A percentile compares a stretch with the other conserved stretches of the same genome.
Conservation (phyloP, 805 yeast genomes). For the Wickerhamiella kurtzmanii region DNA sequence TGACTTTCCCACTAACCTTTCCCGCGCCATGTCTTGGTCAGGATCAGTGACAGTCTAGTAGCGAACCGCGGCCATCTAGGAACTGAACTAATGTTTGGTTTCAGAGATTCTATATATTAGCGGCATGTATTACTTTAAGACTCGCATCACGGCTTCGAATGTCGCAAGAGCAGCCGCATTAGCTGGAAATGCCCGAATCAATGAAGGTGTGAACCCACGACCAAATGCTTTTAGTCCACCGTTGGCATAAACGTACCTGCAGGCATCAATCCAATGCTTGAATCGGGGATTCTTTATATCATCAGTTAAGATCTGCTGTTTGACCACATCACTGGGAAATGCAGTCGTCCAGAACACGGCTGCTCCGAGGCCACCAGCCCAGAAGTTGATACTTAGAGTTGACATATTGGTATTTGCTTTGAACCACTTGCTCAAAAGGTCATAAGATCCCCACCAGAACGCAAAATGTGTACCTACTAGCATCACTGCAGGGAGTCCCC, state of each 20-base stretch:
- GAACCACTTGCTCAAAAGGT: conserved; percentile 58
- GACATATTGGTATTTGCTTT: conserved; percentile 50
- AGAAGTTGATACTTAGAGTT: conserved; percentile 63
- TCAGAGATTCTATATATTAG: too few species aligned
- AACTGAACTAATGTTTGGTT: too few species aligned
- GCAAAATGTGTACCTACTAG: conserved; percentile 75
- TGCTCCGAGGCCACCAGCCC: conserved; percentile 86
- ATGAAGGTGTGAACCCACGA: conserved; percentile 68
- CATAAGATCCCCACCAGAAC: conserved; percentile 93
- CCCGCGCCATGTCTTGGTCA: too few species aligned
- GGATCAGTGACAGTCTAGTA: too few species aligned
- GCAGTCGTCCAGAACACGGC: conserved; percentile 78
- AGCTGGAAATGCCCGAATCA: conserved; percentile 75
- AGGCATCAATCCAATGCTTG: conserved; percentile 61
- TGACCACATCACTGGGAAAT: conserved; percentile 79
- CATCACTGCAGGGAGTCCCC: conserved; percentile 72
- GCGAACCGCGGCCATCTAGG: too few species aligned
- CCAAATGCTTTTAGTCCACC: conserved; percentile 59
- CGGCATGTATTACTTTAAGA: conserved; percentile 7
- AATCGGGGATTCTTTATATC: conserved; percentile 58
- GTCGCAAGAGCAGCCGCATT: conserved; percentile 88
- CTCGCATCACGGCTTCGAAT: conserved; percentile 69
- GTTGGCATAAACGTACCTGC: conserved; percentile 44
- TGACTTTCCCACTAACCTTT: too few species aligned
- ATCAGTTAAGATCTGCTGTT: conserved; percentile 74